phyloP scores from a whole-genome alignment of 2,329 filamentous ascomycete genomes.

The Penicillium oxalicum region DNA sequence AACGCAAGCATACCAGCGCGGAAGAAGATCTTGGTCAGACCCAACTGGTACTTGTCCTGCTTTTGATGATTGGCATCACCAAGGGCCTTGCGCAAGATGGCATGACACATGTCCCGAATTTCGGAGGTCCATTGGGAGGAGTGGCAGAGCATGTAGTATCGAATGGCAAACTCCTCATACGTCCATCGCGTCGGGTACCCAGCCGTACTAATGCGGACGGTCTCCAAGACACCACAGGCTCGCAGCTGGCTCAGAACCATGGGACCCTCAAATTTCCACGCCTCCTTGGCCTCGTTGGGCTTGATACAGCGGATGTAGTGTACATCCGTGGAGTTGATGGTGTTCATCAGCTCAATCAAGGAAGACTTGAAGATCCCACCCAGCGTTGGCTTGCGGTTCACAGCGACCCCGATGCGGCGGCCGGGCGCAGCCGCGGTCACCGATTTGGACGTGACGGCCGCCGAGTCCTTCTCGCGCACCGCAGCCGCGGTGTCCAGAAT shows the following conservation, averaged over 20 bases:
- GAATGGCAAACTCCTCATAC: slow-evolving; percentile 93
- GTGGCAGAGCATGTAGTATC: slow-evolving; percentile 96
- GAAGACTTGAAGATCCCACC: slow-evolving; percentile 99
- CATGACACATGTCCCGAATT: slow-evolving; percentile 88
- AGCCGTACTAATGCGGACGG: slow-evolving; percentile 92
- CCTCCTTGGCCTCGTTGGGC: slow-evolving; percentile 91
- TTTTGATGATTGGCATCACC: slow-evolving; percentile 68
- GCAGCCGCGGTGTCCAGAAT: slow-evolving; percentile 80
- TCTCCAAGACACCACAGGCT: slow-evolving; percentile 97
- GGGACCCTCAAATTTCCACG: slow-evolving; percentile 97
- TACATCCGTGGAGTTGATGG: slow-evolving; percentile 95
- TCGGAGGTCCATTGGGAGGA: slow-evolving; percentile 88
- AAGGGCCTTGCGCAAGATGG: slow-evolving; percentile 81
- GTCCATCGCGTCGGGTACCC: slow-evolving; percentile 98
- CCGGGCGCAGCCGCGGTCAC: slow-evolving; percentile 61
- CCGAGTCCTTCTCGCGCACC: slow-evolving; percentile 81
- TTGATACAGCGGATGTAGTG: slow-evolving; percentile 99
- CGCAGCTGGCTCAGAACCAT: slow-evolving; percentile 97
- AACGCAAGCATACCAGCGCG: slow-evolving; percentile 98
- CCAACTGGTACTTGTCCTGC: slow-evolving; percentile 92
- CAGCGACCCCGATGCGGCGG: slow-evolving; percentile 82
- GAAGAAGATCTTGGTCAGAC: slow-evolving; percentile 99
- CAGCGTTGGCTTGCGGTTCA: slow-evolving; percentile 92
- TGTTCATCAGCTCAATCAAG: slow-evolving; percentile 94
- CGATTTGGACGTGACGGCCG: slow-evolving; percentile 64